phyloP scores from a whole-genome alignment of 2,329 filamentous ascomycete species.

The Dactylellina leptospora region DNA sequence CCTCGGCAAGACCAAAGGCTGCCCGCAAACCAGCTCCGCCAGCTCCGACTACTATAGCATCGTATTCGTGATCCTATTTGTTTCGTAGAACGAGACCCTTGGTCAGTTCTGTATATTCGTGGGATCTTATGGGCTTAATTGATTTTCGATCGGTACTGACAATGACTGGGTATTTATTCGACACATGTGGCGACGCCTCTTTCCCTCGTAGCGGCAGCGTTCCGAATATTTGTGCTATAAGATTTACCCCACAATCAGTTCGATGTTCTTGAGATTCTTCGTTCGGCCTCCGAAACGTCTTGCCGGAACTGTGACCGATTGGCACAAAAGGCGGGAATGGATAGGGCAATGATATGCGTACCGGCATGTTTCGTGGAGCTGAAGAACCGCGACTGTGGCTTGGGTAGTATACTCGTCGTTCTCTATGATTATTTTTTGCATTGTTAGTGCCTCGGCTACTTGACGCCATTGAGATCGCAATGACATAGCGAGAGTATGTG shows the following conservation, averaged over 20 bases:
- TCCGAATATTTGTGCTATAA: slow-evolving; percentile 80
- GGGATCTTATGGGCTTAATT: not conserved
- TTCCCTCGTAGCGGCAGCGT: slow-evolving; percentile 88
- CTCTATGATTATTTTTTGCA: slow-evolving; percentile 17
- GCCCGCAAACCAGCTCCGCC: slow-evolving; percentile 83
- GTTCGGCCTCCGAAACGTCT: not conserved
- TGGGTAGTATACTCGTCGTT: slow-evolving; percentile 69
- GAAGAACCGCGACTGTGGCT: slow-evolving; percentile 77
- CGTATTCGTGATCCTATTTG: slow-evolving; percentile 90
- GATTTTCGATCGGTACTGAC: slow-evolving; percentile 66
- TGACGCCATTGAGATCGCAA: slow-evolving; percentile 18
- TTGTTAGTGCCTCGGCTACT: slow-evolving; percentile 45
- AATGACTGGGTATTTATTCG: slow-evolving; percentile 92
- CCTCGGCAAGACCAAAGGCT: slow-evolving; percentile 85
- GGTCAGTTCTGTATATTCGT: slow-evolving; percentile 44
- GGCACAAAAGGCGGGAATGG: not conserved
- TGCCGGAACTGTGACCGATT: not conserved
- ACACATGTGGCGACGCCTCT: slow-evolving; percentile 86
- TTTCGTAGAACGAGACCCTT: slow-evolving; percentile 48
- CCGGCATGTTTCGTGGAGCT: slow-evolving; percentile 83
- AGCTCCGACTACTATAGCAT: slow-evolving; percentile 91
- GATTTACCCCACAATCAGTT: slow-evolving; percentile 45
- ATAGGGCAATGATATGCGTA: slow-evolving; percentile 62
- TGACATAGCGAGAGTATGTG: slow-evolving; percentile 20
- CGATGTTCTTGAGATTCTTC: not conserved